These are phyloP conservation scores for Galerina sulciceps DNA, from an alignment of 768 basidiomycete species.

Conservation along the genomic window DNA sequence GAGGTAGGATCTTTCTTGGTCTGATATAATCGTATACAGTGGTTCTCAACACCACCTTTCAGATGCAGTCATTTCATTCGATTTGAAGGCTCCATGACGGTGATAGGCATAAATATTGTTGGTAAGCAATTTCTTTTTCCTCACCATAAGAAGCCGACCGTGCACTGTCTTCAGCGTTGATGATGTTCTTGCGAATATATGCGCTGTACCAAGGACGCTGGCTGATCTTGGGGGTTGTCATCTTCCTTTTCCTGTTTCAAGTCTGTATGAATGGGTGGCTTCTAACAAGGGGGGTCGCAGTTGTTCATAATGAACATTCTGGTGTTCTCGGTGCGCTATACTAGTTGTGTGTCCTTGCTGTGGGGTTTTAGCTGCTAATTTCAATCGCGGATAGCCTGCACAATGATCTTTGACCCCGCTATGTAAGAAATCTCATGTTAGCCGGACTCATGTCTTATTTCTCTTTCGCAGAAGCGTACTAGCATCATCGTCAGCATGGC, in stretches of 20 bases:
- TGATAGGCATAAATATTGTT: constrained; percentile 52
- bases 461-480: constrained; percentile 33
- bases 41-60: not conserved
- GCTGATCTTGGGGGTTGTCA: constrained; percentile 28
- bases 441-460: constrained; percentile 11
- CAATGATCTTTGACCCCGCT: constrained; percentile 41
- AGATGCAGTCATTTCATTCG: constrained; percentile 51
- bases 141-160: not conserved
- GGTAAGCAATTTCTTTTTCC: constrained; percentile 27
- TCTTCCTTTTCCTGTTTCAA: constrained; percentile 43
- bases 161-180: constrained; percentile 32
- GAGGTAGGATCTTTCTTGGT: not conserved
- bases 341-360: not conserved
- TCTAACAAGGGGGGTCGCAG: constrained; percentile 46
- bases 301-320: constrained; percentile 37
- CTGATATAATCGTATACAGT: not conserved
- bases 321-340: constrained; percentile 33
- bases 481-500: constrained; percentile 52
- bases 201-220: constrained; percentile 38
- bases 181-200: constrained; percentile 58
- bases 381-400: constrained; percentile 32
- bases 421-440: constrained; percentile 28
- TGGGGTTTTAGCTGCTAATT: not conserved
- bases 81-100: constrained; percentile 56
- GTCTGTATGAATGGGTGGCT: constrained; percentile 54